Conservation (phyloP, 139 green algal species). For the Asterochloris erici region DNA sequence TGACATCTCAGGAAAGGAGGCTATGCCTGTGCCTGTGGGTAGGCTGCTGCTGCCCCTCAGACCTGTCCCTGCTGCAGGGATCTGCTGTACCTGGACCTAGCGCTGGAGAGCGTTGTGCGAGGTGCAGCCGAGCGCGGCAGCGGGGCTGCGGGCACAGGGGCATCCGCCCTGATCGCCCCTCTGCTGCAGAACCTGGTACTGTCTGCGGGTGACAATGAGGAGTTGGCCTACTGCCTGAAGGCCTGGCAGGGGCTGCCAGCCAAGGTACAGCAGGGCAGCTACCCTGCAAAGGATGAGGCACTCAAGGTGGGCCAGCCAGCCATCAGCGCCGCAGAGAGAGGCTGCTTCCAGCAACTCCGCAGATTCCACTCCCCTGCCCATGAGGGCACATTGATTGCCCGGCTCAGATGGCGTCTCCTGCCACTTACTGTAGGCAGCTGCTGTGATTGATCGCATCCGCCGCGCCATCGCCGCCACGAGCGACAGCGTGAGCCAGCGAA, state of each 20-base stretch:
- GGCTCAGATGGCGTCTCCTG: not conserved
- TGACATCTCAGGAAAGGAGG: not conserved
- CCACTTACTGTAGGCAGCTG: constrained; percentile 54
- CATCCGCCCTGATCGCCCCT: constrained; percentile 80
- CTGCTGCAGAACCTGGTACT: constrained; percentile 97
- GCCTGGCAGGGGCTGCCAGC: constrained; percentile 75
- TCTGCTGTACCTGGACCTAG: constrained; percentile 95
- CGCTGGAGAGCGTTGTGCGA: constrained; percentile 85
- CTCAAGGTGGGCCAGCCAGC: constrained; percentile 37
- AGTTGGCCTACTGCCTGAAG: constrained; percentile 96
- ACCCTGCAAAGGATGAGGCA: constrained; percentile 75
- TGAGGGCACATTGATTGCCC: not conserved
- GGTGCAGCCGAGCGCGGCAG: constrained; percentile 69
- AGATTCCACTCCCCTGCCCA: not conserved
- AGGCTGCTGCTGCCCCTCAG: not conserved
- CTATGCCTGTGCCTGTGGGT: not conserved
- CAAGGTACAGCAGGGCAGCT: constrained; percentile 50
- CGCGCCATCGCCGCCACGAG: constrained; percentile 62
- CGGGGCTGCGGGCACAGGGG: constrained; percentile 56
- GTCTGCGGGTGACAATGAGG: constrained; percentile 89
- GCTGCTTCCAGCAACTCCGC: not conserved
- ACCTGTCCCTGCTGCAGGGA: constrained; percentile 50
- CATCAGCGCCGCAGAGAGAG: not conserved
- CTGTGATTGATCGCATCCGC: constrained; percentile 85
- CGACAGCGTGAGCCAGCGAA: constrained; percentile 54